phyloP scores from a whole-genome alignment of 202 grass and related monocot genomes.

The Panicum virgatum region DNA sequence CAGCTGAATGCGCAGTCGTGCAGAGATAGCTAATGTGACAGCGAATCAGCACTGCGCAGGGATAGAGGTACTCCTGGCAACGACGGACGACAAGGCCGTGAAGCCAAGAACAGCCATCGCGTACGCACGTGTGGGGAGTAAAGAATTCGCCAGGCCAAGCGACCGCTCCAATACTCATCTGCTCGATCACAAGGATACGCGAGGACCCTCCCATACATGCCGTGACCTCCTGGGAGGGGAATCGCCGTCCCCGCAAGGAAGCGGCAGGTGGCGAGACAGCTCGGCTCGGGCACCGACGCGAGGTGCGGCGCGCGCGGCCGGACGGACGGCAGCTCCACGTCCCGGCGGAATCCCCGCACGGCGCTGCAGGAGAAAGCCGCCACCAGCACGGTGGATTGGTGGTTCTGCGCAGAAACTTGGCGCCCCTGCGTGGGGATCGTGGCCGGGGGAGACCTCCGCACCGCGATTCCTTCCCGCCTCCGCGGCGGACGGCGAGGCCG shows the following conservation, averaged over 20 bases:
- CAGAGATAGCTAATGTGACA: background rate
- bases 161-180: background rate
- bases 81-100: background rate
- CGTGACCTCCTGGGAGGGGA: slow-evolving; percentile 26
- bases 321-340: background rate
- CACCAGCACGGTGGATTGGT: background rate
- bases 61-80: background rate
- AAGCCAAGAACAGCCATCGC: background rate
- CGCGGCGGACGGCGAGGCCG: background rate
- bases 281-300: slow-evolving; percentile 32
- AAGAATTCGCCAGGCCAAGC: slow-evolving; percentile 33
- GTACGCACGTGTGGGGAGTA: slow-evolving; percentile 36
- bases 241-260: slow-evolving; percentile 56
- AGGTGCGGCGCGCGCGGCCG: slow-evolving; percentile 7
- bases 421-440: background rate
- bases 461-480: background rate
- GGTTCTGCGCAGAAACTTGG: background rate
- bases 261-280: slow-evolving; percentile 48
- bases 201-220: slow-evolving; percentile 1
- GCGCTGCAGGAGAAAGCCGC: background rate
- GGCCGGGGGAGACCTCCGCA: too few species aligned
- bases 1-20: background rate
- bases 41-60: background rate
- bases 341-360: background rate
- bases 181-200: slow-evolving; percentile 13